Evolutionary conservation across 306 rosid species (phyloP), one percentile per base, ranked within the genome.

Genomic region (Cucurbita argyrosperma): DNA sequence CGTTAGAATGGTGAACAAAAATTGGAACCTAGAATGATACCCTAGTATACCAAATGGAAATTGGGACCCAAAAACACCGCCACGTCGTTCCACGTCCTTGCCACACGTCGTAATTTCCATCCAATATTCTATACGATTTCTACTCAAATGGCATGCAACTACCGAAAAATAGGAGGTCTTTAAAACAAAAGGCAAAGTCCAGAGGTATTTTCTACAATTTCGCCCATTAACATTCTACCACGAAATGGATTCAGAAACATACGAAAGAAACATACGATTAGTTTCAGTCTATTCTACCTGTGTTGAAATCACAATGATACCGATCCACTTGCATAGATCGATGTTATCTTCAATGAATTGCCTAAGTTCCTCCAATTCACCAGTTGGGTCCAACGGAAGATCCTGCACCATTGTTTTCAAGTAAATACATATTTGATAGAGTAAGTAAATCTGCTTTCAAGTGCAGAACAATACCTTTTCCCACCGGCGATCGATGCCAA

Each of bases 301-400:
- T 71, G 88, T 43, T 23, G 77, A 76, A 72, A 90, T 74, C 71
- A 91, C 96, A 49, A 71, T 8, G 50, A 91, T 72, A 66, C 97
- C 97, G 50, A 84, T 84, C 97, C 99, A 95, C 82, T 74, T 79
- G 80, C 90, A 95, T 71, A 89, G 74, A 66, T 89, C 96, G 56
- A 49, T 74, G 76, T 95, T 91, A 21, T 87, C 88, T 79, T 84
- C 82, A 76, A 95, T 80, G 84, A 89, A 95, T 49, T 84, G 68
- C 72, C 79, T 82, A 74, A 95, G 85, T 80, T 77, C 80, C 4
- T 87, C 85, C 65, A 94, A 85, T 78, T 88, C 85, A 49, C 97
- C 97, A 5, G 97, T 95, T 9, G 97, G 90, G 82, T 95, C 96
- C 16, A 78, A 30, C 37, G 99, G 99, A 81, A 95, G 68, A 84